These are phyloP conservation scores for Lactarius hatsudake DNA, from an alignment of 768 basidiomycete species.

Conservation along the genomic window DNA sequence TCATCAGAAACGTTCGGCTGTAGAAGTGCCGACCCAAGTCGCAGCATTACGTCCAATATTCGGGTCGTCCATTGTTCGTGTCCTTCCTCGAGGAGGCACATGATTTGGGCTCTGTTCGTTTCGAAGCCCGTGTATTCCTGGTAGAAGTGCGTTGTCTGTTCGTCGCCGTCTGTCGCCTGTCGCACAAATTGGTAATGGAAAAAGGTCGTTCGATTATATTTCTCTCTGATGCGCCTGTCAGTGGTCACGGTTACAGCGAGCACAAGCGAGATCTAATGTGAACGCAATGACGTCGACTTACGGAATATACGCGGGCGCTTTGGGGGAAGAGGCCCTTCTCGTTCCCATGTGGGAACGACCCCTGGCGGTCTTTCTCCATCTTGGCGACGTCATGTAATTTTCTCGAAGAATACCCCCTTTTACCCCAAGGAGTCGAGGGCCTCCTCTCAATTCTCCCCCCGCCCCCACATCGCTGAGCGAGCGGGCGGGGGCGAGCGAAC, in stretches of 20 bases:
- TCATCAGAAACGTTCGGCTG: neutral
- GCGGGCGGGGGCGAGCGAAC: neutral
- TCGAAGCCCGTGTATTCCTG: neutral
- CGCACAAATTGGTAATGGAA: neutral
- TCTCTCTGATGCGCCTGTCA: slow-evolving; percentile 2
- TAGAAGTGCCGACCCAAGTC: neutral
- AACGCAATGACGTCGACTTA: slow-evolving; percentile 1
- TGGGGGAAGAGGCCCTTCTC: neutral
- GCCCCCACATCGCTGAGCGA: too few relatives aligned
- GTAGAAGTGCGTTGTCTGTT: neutral
- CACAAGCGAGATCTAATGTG: neutral
- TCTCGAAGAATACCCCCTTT: neutral
- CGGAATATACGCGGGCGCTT: neutral
- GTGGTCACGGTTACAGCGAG: neutral
- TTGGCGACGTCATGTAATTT: neutral
- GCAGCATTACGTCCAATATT: slow-evolving; percentile 5
- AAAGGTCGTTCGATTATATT: neutral
- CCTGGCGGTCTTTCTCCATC: neutral
- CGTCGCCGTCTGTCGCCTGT: neutral
- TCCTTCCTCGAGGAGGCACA: neutral
- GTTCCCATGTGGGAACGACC: neutral
- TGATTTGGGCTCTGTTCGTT: slow-evolving; percentile 3
- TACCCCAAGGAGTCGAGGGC: neutral
- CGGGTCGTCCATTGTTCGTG: neutral
- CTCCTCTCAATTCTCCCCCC: neutral